Evolutionary conservation across 2,329 filamentous ascomycete genomes (phyloP), one percentile per base, ranked within the genome.

Genomic region (Laburnicola sp.): DNA sequence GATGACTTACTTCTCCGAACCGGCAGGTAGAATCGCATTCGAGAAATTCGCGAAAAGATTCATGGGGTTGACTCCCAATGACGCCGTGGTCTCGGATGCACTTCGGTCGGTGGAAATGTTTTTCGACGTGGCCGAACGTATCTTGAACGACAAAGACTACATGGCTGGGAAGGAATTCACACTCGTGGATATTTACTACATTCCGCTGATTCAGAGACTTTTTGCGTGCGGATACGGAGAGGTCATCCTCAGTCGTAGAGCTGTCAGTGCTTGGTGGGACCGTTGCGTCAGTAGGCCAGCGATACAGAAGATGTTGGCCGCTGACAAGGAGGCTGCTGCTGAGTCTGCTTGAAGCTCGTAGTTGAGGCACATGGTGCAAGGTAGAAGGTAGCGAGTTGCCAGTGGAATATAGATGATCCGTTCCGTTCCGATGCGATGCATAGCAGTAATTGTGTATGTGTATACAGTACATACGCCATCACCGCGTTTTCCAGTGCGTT

Each of bases 181-280:
- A 28, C 71, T 79, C 9, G 62, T 66, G 34, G 77, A 80, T 62
- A 76, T 80, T 56, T 76, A 75, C 66, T 79, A 80, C 54, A 75
- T 79, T 59, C 76, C 76, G 4, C 54, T 76, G 53, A 68, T 78
- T 11, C 69, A 71, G 49, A 74, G 74, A 55, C 69, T 79, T 51
- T 73, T 78, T 51, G 72, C 37, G 26, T 48, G 41, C 38, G 57
- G 57, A 6, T 53, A 56, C 28, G 57, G 45, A 34, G 55, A 62
- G 21, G 1, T 57, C 21, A 44, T 62, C 25, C 16, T 34, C 39
- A 55, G 51, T 51, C 57, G 50, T 47, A 39, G 48, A 32, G 51
- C 54, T 55, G 53, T 59, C 41, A 52, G 45, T 36, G 54, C 54
- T 45, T 62, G 59, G 59, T 62, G 49, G 50, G 50, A 62, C 30